Conservation (phyloP, 2,329 filamentous ascomycete species). For the Verticillium nubilum region DNA sequence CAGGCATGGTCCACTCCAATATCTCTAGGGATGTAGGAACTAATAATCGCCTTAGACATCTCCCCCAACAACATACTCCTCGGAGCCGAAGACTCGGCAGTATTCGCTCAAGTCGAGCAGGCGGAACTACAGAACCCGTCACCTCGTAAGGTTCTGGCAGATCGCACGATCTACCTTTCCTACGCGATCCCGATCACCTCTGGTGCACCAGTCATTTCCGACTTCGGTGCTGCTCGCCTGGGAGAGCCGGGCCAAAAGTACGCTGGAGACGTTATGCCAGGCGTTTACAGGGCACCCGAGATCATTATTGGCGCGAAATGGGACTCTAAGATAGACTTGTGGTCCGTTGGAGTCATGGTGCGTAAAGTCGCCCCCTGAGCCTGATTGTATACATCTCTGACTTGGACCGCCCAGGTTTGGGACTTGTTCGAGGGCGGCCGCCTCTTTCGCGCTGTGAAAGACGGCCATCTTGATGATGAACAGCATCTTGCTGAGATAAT, state of each 20-base stretch:
- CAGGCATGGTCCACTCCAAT: background rate
- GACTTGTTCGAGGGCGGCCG: conserved; percentile 23
- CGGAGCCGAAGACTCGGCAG: conserved; percentile 8
- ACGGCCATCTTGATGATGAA: conserved; percentile 16
- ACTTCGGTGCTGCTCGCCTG: conserved; percentile 23
- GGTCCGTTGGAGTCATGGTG: conserved; percentile 26
- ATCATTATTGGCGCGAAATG: conserved; percentile 26
- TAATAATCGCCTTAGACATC: conserved; percentile 10
- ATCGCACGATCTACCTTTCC: conserved; percentile 21
- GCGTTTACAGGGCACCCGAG: conserved; percentile 26
- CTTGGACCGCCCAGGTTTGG: conserved; percentile 18
- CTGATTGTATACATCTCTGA: background rate
- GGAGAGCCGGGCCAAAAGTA: conserved; percentile 14
- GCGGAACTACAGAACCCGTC: conserved; percentile 12
- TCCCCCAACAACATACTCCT: conserved; percentile 18
- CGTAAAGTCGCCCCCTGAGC: conserved; percentile 3
- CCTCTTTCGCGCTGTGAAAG: conserved; percentile 17
- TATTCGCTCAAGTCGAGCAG: conserved; percentile 10
- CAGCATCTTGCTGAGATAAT: conserved; percentile 29
- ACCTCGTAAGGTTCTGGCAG: conserved; percentile 19
- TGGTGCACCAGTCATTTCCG: conserved; percentile 18
- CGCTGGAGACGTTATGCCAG: conserved; percentile 25
- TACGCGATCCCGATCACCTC: conserved; percentile 16
- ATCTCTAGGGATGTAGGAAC: background rate
- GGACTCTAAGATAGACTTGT: conserved; percentile 27